phyloP scores from a whole-genome alignment of 192 early-diverging fungal genomes.

The Mortierella alpina region DNA sequence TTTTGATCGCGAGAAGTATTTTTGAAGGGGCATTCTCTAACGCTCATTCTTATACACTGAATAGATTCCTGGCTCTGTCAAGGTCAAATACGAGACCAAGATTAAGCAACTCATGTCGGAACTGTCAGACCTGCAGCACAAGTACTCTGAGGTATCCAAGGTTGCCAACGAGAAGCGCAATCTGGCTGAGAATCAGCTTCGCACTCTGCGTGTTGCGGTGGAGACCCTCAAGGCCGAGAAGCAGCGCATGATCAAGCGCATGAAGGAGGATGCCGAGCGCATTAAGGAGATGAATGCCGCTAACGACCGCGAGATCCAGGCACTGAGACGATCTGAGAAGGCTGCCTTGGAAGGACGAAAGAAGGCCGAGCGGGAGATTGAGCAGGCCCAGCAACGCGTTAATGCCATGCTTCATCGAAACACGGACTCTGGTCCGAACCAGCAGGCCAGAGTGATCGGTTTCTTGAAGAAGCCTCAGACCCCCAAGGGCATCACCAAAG shows the following conservation, averaged over 20 bases:
- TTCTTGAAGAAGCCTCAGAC: constrained; percentile 64
- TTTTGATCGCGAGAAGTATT: background rate
- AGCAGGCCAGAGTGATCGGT: constrained; percentile 58
- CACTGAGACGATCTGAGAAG: constrained; percentile 65
- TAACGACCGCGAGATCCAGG: constrained; percentile 69
- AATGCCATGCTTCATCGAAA: constrained; percentile 61
- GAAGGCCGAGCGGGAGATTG: constrained; percentile 63
- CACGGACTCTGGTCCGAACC: constrained; percentile 31
- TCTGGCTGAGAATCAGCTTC: constrained; percentile 69
- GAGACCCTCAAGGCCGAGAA: constrained; percentile 82
- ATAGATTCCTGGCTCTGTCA: constrained; percentile 59
- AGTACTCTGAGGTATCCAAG: constrained; percentile 65
- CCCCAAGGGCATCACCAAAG: constrained; percentile 57
- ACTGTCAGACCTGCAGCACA: constrained; percentile 63
- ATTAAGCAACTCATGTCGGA: constrained; percentile 67
- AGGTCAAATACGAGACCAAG: constrained; percentile 67
- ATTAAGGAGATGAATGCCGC: constrained; percentile 68
- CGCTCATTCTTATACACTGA: background rate
- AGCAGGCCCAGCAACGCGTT: constrained; percentile 49
- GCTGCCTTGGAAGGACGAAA: constrained; percentile 61
- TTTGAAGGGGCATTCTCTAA: background rate
- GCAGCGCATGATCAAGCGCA: constrained; percentile 76
- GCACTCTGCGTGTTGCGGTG: constrained; percentile 73
- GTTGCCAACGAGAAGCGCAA: constrained; percentile 60
- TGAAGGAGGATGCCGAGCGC: constrained; percentile 73